Conservation (phyloP, 148 eudicot species). For the Nyssa sinensis region DNA sequence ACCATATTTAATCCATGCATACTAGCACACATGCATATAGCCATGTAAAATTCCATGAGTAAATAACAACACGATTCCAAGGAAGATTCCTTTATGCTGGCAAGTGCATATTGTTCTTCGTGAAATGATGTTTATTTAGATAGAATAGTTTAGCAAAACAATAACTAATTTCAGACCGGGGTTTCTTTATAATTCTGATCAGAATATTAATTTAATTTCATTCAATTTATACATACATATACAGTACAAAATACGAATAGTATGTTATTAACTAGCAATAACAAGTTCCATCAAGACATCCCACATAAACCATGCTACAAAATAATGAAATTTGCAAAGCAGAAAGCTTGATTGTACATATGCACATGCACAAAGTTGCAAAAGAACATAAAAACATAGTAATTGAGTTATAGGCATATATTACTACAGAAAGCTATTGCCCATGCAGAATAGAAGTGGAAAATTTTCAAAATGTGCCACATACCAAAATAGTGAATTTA, state of each 20-base stretch:
- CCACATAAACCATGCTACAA: constrained; percentile 1
- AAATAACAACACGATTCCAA: neutral
- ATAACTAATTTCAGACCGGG: neutral
- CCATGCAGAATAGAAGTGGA: no score
- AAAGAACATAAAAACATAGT: no score
- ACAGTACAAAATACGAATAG: no score
- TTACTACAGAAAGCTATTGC: no score
- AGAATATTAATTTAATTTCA: neutral
- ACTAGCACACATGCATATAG: neutral
- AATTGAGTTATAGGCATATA: no score
- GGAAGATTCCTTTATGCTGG: neutral
- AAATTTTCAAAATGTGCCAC: neutral
- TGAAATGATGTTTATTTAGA: neutral
- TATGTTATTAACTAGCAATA: neutral
- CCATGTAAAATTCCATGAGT: neutral
- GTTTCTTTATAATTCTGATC: neutral
- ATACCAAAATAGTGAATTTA: neutral
- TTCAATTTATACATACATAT: neutral
- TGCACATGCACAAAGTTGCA: neutral
- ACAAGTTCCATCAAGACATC: neutral
- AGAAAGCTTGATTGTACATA: neutral
- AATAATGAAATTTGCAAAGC: neutral
- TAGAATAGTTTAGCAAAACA: neutral
- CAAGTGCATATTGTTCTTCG: neutral
- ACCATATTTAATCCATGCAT: neutral